Evolutionary conservation across 495 filamentous ascomycete species (phyloP), one percentile per base, ranked within the genome.

Genomic region (Aspergillus wentii): DNA sequence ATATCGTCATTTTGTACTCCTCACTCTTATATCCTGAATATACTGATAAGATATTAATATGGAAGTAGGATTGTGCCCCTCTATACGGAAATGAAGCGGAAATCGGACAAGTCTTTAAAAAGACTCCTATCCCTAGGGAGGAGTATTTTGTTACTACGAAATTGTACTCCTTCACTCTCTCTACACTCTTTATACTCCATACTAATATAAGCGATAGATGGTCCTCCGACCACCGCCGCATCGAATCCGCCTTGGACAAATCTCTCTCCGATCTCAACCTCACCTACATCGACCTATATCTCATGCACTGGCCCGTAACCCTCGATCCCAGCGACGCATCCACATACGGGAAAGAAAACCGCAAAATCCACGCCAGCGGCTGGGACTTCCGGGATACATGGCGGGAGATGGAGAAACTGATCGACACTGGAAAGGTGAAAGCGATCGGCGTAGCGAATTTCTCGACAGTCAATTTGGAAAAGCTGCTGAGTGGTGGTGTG

Each of bases 261-360:
- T 79, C 80, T n/a, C 60, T 83, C 9, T 54, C 57, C 15, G 75
- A 80, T 41, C 72, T 81, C 8, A 66, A 64, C 11, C 46, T 81
- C 6, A 69, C 74, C 33, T 83, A 83, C 54, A 59, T 85, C 37
- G 81, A 85, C 49, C 71, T 84, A 7, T 85, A 78, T 48, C 62
- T 82, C 34, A 81, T 86, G 55, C 82, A 85, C 53, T 83, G 71
- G 71, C 75, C 71, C 13, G 59, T 67, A 17, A 73, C 82, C 26
- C 78, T 89, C 69, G 85, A 34, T 42, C 62, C 21, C 59, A 67
- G 49, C 13, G 31, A 34, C 5, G 38, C 40, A 18, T 48, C 41
- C 14, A 42, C 38, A 30, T 60, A 56, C 16, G 53, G 49, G 30
- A 66, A 53, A 55, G 58, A 48, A 31, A 45, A 74, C 33, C 71